These are phyloP conservation scores for Aspergillus sp. DNA, from an alignment of 2,329 filamentous ascomycete species.

Conservation along the genomic window DNA sequence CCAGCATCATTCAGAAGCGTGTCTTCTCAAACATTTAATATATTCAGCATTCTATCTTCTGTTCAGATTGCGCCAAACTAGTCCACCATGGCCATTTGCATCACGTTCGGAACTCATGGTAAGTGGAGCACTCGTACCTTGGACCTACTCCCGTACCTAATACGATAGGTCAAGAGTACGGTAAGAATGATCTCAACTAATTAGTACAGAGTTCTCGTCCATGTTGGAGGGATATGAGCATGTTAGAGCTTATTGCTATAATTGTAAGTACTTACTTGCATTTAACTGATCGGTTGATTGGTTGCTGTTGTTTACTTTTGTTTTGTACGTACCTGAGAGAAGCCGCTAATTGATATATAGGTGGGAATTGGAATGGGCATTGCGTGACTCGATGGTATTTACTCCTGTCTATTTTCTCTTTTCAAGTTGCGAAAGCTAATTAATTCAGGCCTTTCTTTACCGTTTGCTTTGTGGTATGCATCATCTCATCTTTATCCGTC, in stretches of 20 bases:
- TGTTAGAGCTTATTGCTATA: constrained; percentile 42
- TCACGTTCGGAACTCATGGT: constrained; percentile 41
- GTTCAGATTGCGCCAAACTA: neutral
- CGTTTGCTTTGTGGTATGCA: constrained; percentile 39
- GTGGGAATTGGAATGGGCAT: constrained; percentile 42
- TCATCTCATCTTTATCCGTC: neutral
- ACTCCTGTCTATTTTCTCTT: neutral
- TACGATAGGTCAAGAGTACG: neutral
- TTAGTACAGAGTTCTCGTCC: constrained; percentile 38
- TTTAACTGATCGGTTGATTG: neutral
- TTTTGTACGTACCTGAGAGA: neutral
- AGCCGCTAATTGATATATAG: constrained; percentile 11
- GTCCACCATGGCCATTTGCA: constrained; percentile 36
- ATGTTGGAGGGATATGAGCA: constrained; percentile 42
- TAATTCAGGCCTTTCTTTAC: constrained; percentile 40
- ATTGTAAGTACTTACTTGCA: constrained; percentile 29
- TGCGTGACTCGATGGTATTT: constrained; percentile 40
- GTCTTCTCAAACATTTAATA: no score
- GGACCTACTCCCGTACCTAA: constrained; percentile 3
- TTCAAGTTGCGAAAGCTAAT: constrained; percentile 1
- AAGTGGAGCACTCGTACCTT: constrained; percentile 13
- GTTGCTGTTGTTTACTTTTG: neutral
- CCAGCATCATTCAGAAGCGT: neutral
- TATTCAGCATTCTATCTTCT: no score
- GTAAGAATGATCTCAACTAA: neutral